These are phyloP conservation scores for Blastobotrys parvus DNA, from an alignment of 805 yeast genomes.

Conservation along the genomic window DNA sequence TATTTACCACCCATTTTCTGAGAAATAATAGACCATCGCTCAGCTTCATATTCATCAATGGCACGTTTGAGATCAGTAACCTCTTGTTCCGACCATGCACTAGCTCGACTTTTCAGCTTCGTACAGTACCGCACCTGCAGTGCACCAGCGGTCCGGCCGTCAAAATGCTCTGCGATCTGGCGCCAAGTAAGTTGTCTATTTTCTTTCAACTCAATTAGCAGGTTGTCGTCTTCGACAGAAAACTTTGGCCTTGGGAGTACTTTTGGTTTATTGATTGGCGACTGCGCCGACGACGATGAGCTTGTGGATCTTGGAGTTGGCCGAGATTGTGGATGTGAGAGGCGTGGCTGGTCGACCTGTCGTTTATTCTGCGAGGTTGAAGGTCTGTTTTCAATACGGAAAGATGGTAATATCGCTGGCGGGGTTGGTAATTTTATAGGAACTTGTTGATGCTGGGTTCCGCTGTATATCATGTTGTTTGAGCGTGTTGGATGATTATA, in stretches of 20 bases:
- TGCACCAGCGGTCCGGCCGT: conserved; percentile 72
- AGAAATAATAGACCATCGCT: conserved; percentile 19
- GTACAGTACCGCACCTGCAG: conserved; percentile 49
- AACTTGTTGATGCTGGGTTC: too few relatives aligned
- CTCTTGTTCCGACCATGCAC: conserved; percentile 17
- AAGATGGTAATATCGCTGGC: too few relatives aligned
- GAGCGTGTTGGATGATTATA: too few relatives aligned
- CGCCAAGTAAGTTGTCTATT: conserved; percentile 74
- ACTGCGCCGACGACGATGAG: background rate
- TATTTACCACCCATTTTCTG: conserved; percentile 16
- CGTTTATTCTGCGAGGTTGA: too few relatives aligned
- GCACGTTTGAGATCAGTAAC: conserved; percentile 12
- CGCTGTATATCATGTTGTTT: too few relatives aligned
- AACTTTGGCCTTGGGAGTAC: conserved; percentile 17
- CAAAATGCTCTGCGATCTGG: conserved; percentile 65
- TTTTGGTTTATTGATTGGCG: background rate
- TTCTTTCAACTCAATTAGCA: conserved; percentile 44
- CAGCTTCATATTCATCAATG: conserved; percentile 16
- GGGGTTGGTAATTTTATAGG: too few relatives aligned
- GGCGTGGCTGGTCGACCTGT: too few relatives aligned
- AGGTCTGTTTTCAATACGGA: too few relatives aligned
- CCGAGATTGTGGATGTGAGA: background rate
- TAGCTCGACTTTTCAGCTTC: conserved; percentile 16
- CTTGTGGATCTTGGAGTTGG: background rate
- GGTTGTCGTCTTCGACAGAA: conserved; percentile 22